phyloP scores from a whole-genome alignment of 371 early-diverging fungal genomes.

The Lichtheimia ornata region DNA sequence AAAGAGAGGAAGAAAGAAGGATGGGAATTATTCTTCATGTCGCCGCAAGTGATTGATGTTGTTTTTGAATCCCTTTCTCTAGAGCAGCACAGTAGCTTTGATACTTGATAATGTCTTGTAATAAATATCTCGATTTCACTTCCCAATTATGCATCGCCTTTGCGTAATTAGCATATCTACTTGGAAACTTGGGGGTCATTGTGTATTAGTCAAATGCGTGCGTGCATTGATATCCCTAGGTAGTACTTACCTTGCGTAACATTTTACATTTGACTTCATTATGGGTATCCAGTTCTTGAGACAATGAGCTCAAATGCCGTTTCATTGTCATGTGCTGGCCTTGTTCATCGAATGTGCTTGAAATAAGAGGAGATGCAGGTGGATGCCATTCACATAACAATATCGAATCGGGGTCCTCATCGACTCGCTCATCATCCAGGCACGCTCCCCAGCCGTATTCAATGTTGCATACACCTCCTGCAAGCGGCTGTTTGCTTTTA shows the following conservation, averaged over 20 bases:
- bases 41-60: background rate
- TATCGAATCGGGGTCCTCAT: constrained; percentile 32
- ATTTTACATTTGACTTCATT: constrained; percentile 45
- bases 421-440: constrained; percentile 38
- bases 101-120: constrained; percentile 87
- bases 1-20: background rate
- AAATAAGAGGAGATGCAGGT: constrained; percentile 38
- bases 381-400: constrained; percentile 46
- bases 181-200: constrained; percentile 45
- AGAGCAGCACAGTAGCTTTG: constrained; percentile 78
- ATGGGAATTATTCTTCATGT: too few relatives aligned
- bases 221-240: background rate
- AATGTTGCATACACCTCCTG: constrained; percentile 82
- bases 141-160: constrained; percentile 87
- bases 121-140: constrained; percentile 76
- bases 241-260: constrained; percentile 28
- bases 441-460: constrained; percentile 91
- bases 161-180: constrained; percentile 54
- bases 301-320: constrained; percentile 29
- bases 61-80: constrained; percentile 50
- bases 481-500: constrained; percentile 82
- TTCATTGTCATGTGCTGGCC: constrained; percentile 33
- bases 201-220: too few relatives aligned
- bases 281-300: constrained; percentile 43
- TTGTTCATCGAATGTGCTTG: constrained; percentile 37